Percentiles rank a stretch among this genome's conserved stretches.
These are phyloP conservation scores for Gymnopus androsaceus DNA, from an alignment of 1,284 basidiomycete species.

Conservation along the genomic window DNA sequence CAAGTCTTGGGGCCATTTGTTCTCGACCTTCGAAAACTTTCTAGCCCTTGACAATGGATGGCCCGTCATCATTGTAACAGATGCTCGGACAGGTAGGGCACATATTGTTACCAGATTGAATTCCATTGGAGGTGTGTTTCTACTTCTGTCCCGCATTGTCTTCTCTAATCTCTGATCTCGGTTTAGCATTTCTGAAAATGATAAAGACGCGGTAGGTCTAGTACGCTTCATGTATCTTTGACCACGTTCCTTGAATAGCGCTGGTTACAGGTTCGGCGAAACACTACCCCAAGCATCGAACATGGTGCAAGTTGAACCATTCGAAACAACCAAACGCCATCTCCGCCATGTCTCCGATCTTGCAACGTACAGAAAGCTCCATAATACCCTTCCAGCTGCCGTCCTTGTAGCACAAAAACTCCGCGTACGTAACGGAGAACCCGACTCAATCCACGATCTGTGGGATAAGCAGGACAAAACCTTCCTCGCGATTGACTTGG, in stretches of 20 bases:
- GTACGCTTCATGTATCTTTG: background rate
- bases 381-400: constrained; percentile 72
- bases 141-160: too few relatives aligned
- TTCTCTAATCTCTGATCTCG: too few relatives aligned
- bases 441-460: constrained; percentile 63
- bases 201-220: constrained; percentile 71
- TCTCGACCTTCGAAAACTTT: constrained; percentile 81
- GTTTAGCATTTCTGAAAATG: constrained; percentile 80
- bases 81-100: constrained; percentile 68
- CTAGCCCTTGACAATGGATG: constrained; percentile 83
- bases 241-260: constrained; percentile 9
- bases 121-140: constrained; percentile 65
- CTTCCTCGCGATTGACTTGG: constrained; percentile 76
- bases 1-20: constrained; percentile 79
- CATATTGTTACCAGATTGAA: constrained; percentile 78
- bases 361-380: constrained; percentile 70
- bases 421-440: constrained; percentile 71
- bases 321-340: constrained; percentile 68
- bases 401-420: constrained; percentile 68
- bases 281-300: constrained; percentile 70
- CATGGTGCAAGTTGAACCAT: constrained; percentile 62
- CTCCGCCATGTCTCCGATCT: constrained; percentile 73
- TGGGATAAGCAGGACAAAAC: constrained; percentile 74
- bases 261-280: constrained; percentile 63
- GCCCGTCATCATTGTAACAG: constrained; percentile 82